Conservation (phyloP, 768 basidiomycete species). For the Hygrophoropsis aurantiaca region DNA sequence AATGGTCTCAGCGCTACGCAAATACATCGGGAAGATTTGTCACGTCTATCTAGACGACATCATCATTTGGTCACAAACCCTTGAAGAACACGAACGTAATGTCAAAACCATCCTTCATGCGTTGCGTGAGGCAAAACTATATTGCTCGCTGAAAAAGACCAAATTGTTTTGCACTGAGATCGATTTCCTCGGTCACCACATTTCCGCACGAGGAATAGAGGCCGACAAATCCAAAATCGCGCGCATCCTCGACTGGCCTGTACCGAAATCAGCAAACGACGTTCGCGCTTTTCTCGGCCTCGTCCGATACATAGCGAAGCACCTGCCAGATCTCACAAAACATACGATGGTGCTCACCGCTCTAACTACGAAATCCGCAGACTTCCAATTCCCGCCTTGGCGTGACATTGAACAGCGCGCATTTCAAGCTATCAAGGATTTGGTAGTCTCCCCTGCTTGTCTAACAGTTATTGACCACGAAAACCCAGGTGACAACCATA, state of each 20-base stretch:
- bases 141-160: constrained; percentile 25
- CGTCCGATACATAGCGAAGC: constrained; percentile 5
- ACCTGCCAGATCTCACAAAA: constrained; percentile 9
- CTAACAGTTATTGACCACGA: constrained; percentile 33
- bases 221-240: constrained; percentile 8
- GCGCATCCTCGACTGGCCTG: constrained; percentile 29
- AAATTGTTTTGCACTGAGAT: constrained; percentile 16
- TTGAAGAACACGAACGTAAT: constrained; percentile 20
- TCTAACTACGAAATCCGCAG: constrained; percentile 18
- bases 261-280: constrained; percentile 17
- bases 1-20: constrained; percentile 10
- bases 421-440: constrained; percentile 17
- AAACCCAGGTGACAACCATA: constrained; percentile 12
- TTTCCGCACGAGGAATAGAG: constrained; percentile 27
- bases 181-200: constrained; percentile 14
- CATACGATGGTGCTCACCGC: constrained; percentile 10
- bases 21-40: constrained; percentile 14
- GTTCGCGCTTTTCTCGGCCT: constrained; percentile 12
- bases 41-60: constrained; percentile 21
- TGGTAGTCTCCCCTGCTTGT: constrained; percentile 22
- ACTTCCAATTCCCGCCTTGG: constrained; percentile 28
- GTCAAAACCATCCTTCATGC: constrained; percentile 13
- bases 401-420: constrained; percentile 16
- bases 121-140: constrained; percentile 14
- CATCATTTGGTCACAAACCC: constrained; percentile 25